Conservation (phyloP, 257 asterid species). For the Paulownia fortunei region DNA sequence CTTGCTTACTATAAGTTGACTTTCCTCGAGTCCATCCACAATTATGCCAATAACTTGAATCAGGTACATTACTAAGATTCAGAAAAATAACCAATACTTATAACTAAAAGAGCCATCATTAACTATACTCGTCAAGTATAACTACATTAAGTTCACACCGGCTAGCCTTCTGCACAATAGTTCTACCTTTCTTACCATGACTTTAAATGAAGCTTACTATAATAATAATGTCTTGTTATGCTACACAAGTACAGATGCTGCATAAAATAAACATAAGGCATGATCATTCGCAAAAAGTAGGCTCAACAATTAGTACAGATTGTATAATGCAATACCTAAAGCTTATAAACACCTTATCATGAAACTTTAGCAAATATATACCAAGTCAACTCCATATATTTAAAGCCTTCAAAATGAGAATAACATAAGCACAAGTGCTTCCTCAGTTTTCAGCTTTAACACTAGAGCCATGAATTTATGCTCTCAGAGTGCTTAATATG, state of each 20-base stretch:
- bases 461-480: not conserved
- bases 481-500: not conserved
- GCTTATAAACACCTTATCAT: not conserved
- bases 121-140: no score
- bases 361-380: not conserved
- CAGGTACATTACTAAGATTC: not conserved
- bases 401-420: not conserved
- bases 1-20: not conserved
- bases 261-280: not conserved
- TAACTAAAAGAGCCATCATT: no score
- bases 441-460: not conserved
- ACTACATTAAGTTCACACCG: no score
- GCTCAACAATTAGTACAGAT: not conserved
- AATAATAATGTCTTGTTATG: not conserved
- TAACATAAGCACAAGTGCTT: not conserved
- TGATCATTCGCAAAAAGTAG: not conserved
- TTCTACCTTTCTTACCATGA: no score
- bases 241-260: not conserved
- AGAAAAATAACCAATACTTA: no score
- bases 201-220: no score
- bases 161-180: no score
- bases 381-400: slow-evolving; percentile 1
- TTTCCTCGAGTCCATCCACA: not conserved
- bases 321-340: not conserved
- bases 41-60: not conserved